These are phyloP conservation scores for Colletotrichum sansevieriae DNA, from an alignment of 2,329 filamentous ascomycete genomes.

Conservation along the genomic window DNA sequence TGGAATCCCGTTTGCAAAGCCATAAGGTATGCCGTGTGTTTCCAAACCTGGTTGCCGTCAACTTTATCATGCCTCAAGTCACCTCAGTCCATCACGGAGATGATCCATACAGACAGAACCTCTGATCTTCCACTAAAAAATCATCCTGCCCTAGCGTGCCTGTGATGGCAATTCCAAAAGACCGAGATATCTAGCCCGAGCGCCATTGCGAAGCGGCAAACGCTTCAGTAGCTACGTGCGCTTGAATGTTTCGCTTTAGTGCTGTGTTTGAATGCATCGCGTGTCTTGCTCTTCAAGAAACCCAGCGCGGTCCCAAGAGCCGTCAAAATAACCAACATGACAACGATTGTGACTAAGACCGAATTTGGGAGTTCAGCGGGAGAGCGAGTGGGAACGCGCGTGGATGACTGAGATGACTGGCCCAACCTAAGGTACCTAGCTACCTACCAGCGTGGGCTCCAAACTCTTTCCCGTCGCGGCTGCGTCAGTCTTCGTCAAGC, in stretches of 20 bases:
- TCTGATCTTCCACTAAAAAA: not conserved
- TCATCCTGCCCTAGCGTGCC: conserved; percentile 31
- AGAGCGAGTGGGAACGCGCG: too few species aligned
- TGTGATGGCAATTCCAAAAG: conserved; percentile 20
- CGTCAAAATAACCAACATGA: too few species aligned
- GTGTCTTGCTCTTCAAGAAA: not conserved
- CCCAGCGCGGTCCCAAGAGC: too few species aligned
- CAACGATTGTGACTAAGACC: too few species aligned
- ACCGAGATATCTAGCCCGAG: conserved; percentile 17
- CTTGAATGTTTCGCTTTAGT: not conserved
- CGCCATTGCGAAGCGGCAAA: not conserved
- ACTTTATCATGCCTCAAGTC: not conserved
- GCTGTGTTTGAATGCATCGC: not conserved
- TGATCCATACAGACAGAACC: not conserved
- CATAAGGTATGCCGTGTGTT: conserved; percentile 2
- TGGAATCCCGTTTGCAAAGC: not conserved
- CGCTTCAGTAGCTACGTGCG: not conserved
- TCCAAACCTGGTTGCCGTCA: not conserved
- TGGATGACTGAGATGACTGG: too few species aligned
- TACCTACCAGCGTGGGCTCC: too few species aligned
- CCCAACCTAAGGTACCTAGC: too few species aligned
- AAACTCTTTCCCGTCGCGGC: not conserved
- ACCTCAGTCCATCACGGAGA: not conserved
- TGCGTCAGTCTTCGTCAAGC: conserved; percentile 7
- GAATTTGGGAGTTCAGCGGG: too few species aligned